Evolutionary conservation across 805 yeast genomes (phyloP).

Genomic region (Candida ficus): DNA sequence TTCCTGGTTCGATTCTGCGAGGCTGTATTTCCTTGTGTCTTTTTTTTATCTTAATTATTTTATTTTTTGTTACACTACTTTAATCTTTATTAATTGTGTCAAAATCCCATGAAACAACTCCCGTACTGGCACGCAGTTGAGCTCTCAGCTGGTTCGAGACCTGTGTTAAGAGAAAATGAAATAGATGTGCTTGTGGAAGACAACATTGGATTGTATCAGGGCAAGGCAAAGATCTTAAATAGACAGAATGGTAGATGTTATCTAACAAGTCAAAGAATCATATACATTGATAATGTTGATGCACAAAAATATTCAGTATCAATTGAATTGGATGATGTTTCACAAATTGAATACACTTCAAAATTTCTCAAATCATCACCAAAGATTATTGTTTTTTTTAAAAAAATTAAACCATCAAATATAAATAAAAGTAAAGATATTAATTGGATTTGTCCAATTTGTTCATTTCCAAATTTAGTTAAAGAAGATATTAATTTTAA

Average conservation of each 20-base stretch:
- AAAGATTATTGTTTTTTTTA: conserved; percentile 49
- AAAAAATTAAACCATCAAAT: conserved; percentile 3
- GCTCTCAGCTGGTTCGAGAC: conserved; percentile 33
- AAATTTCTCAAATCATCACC: conserved; percentile 78
- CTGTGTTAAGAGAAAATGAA: conserved; percentile 40
- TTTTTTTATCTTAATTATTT: no score
- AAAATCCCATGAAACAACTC: conserved; percentile 8
- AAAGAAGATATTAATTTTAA: conserved; percentile 25
- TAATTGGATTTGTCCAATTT: conserved; percentile 84
- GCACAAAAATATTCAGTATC: conserved; percentile 41
- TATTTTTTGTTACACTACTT: no score
- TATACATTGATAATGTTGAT: conserved; percentile 56
- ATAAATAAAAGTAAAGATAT: conserved; percentile 1
- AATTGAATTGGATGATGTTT: conserved; percentile 39
- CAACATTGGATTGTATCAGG: conserved; percentile 74
- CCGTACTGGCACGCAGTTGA: conserved; percentile 32
- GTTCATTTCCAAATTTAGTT: conserved; percentile 60
- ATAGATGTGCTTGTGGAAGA: conserved; percentile 47
- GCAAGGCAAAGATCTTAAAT: conserved; percentile 53
- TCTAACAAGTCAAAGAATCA: conserved; percentile 66
- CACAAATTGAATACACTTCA: conserved; percentile 33
- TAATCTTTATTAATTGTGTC: no score
- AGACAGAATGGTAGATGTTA: conserved; percentile 76
- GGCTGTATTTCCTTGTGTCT: no score
- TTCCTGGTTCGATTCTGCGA: neutral